Conservation (phyloP, 305 asterid genomes). For the Coffea humblotiana region DNA sequence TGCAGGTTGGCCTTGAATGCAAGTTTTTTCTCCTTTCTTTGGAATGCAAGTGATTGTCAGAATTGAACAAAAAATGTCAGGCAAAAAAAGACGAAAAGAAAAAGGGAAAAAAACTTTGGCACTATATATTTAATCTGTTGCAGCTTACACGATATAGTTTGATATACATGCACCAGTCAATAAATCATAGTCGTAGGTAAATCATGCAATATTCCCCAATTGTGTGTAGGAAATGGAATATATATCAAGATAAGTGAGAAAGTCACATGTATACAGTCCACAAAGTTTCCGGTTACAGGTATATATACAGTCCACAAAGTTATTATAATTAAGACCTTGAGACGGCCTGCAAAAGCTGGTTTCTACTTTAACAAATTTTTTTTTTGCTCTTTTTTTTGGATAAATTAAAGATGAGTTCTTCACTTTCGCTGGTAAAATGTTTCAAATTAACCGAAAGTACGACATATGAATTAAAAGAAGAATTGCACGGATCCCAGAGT, state of each 20-base stretch:
- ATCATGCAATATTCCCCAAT: constrained; percentile 2
- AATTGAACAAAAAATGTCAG: constrained; percentile 1
- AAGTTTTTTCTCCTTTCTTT: background rate
- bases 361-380: background rate
- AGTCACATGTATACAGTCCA: constrained; percentile 7
- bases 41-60: background rate
- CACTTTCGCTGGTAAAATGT: background rate
- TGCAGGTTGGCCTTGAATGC: background rate
- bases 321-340: background rate
- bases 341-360: background rate
- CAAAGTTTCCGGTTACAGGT: background rate
- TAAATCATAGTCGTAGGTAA: background rate
- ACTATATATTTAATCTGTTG: background rate
- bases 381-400: background rate
- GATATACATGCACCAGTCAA: background rate
- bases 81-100: background rate
- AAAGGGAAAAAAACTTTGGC: background rate
- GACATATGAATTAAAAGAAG: constrained; percentile 15
- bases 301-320: no score
- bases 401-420: background rate
- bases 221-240: background rate
- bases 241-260: background rate
- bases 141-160: background rate
- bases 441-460: constrained; percentile 14
- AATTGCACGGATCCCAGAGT: constrained; percentile 42